A percentile compares a stretch with the other conserved stretches of the same genome.
Evolutionary conservation across 2,329 filamentous ascomycete species (phyloP).

Genomic region (Didymella keratinophila): DNA sequence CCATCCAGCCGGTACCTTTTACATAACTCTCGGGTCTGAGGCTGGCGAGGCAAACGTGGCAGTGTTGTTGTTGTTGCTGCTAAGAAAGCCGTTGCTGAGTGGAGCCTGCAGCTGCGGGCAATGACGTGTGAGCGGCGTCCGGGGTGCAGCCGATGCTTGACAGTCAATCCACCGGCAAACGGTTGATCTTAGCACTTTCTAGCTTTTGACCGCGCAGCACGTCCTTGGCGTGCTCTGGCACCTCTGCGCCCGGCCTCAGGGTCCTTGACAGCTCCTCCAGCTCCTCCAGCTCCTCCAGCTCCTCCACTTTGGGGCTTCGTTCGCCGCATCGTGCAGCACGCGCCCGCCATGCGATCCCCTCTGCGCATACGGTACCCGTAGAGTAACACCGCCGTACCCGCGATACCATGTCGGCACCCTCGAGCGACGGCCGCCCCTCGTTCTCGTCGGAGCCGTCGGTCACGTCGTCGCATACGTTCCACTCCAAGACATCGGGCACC

Average conservation of each 20-base stretch:
- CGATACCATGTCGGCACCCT: constrained; percentile 42
- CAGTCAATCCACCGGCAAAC: not conserved
- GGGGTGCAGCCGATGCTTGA: constrained; percentile 5
- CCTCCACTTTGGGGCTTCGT: too few species aligned
- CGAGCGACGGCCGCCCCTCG: constrained; percentile 46
- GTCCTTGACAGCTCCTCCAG: not conserved
- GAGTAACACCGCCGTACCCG: constrained; percentile 25
- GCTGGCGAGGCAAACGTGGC: not conserved
- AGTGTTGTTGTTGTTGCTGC: not conserved
- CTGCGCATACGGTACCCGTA: constrained; percentile 10
- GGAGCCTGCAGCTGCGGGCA: not conserved
- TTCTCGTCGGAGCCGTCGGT: constrained; percentile 40
- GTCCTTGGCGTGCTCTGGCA: not conserved
- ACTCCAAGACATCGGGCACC: constrained; percentile 37
- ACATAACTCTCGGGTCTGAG: not conserved
- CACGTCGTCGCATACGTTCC: constrained; percentile 44
- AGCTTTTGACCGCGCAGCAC: not conserved
- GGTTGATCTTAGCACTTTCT: constrained; percentile 1
- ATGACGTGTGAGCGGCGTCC: constrained; percentile 8
- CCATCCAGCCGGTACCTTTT: not conserved
- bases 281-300: not conserved
- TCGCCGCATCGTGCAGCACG: constrained; percentile 1
- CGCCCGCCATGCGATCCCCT: constrained; percentile 35
- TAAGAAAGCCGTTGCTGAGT: not conserved
- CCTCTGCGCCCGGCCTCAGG: not conserved